Evolutionary conservation across 306 rosid species (phyloP).

Genomic region (peach (Prunus persica)): Prunus_persica_NCBIv2 NC_034013.1:9399501-9400000

Average conservation of each 20-base stretch:
- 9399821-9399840: not conserved
- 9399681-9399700: conserved; percentile 32
- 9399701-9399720: conserved; percentile 16
- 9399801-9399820: conserved; percentile 12
- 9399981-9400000: conserved; percentile 45
- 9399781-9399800: conserved; percentile 29
- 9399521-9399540: conserved; percentile 38
- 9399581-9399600: conserved; percentile 50
- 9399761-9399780: conserved; percentile 25
- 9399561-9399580: conserved; percentile 32
- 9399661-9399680: conserved; percentile 31
- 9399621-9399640: conserved; percentile 51
- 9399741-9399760: conserved; percentile 31
- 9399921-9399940: conserved; percentile 36
- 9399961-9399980: conserved; percentile 36
- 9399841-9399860: not conserved
- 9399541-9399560: not conserved
- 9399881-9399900: not conserved
- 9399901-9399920: conserved; percentile 12
- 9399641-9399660: conserved; percentile 35
- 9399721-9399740: conserved; percentile 8
- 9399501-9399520: conserved; percentile 32
- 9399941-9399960: conserved; percentile 48
- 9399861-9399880: not conserved
- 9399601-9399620: conserved; percentile 62